Evolutionary conservation across 2,329 filamentous ascomycete genomes (phyloP).

Genomic region (Aspergillus clavatus): DNA sequence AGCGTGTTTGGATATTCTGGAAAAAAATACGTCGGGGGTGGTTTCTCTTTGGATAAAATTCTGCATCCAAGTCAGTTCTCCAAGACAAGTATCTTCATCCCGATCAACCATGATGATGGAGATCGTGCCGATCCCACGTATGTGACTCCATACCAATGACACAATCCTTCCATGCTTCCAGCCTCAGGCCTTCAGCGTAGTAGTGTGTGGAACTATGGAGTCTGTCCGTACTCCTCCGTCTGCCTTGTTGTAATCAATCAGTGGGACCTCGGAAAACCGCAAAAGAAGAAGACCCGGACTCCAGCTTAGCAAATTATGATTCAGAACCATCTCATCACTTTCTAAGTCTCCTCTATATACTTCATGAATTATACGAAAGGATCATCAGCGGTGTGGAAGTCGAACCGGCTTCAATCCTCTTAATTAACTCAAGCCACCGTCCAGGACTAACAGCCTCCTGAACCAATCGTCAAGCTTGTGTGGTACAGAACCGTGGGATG

Average conservation of each 20-base stretch:
- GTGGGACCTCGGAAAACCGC: too few species aligned
- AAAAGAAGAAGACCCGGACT: too few species aligned
- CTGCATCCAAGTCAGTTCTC: background rate
- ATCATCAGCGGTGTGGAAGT: too few species aligned
- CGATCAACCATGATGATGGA: background rate
- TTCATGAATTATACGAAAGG: too few species aligned
- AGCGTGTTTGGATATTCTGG: too few species aligned
- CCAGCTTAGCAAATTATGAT: too few species aligned
- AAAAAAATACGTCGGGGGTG: too few species aligned
- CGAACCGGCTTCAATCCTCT: background rate
- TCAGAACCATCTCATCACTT: too few species aligned
- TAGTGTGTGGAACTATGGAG: background rate
- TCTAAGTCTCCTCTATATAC: too few species aligned
- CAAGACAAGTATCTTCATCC: background rate
- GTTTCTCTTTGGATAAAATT: too few species aligned
- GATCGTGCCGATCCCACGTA: background rate
- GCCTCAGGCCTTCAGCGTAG: background rate
- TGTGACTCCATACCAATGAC: background rate
- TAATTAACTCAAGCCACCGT: background rate
- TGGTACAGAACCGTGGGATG: conserved; percentile 9
- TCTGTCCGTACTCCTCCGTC: too few species aligned
- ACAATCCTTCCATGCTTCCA: background rate
- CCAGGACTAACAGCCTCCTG: background rate
- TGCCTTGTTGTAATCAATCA: conserved; percentile 12
- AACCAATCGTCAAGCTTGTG: background rate